Base-by-base conservation (phyloP, 2,329 filamentous ascomycete species). In the Xylaria sp. region DNA sequence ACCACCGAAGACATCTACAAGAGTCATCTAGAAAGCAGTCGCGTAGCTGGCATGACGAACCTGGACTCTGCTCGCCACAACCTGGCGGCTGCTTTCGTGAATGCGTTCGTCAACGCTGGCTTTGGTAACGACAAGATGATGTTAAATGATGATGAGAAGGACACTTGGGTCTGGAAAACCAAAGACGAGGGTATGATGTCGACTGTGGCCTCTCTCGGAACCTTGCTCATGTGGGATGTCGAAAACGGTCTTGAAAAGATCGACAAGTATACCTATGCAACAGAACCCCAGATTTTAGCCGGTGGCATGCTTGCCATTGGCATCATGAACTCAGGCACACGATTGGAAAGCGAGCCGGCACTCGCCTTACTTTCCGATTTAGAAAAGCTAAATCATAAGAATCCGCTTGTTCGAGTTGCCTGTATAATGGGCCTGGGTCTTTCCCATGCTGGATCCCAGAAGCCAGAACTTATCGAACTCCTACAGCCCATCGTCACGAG, bases 1-100 rank as follows among this genome's bases (percentile, higher is more conserved):
- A 93, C 93, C 51, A 97, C 95, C 0, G 96, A 99, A 79, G 97
- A 99, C 77, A 99, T 99, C 76, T 99, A 99, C 88, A 99, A 99
- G 85, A 97, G 94, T 78, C 96, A 99, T 81, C 88, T 99, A 5
- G 96, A 99, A 82, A 98, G 93, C 83, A 97, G 91, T 76, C 89
- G 97, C 70, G 96, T 97, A 62, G 93, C 93, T 28, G 94, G 94
- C 42, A 88, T 97, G 82, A 97, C 95, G 11, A 97, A 97, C 78
- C 89, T 97, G 56, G 96, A 99, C 79, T 99, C 96, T 10, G 94
- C 95, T 36, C 89, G 94, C 75, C 95, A 99, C 84, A 99, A 99
- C 77, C 87, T 99, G 69, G 94, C 96, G 4, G 96, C 95, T 63
- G 94, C 92, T 4, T 98, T 99, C 74, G 97, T 99, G 72, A 99